Evolutionary conservation across 306 rosid species (phyloP).

Genomic region (Chamaecrista fasciculata): DNA sequence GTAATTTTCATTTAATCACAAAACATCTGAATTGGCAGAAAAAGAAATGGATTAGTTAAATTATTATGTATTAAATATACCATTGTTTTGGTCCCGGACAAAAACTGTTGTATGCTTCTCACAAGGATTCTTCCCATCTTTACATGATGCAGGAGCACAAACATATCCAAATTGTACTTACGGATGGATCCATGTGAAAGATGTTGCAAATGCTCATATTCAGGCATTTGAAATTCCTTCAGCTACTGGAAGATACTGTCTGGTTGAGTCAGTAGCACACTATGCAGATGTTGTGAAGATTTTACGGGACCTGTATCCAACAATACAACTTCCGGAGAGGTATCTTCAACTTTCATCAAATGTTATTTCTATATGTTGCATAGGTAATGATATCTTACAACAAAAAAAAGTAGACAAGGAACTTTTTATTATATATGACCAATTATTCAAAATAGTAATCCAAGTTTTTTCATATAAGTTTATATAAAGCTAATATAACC

Average conservation of each 20-base stretch:
- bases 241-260: conserved; percentile 67
- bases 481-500: too few species aligned
- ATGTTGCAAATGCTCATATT: conserved; percentile 72
- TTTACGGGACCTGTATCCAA: conserved; percentile 50
- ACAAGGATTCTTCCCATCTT: not conserved
- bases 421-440: too few species aligned
- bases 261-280: conserved; percentile 54
- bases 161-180: conserved; percentile 45
- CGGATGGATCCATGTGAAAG: conserved; percentile 72
- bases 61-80: not conserved
- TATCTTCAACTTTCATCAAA: conserved; percentile 37
- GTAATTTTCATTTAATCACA: conserved; percentile 40
- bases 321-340: conserved; percentile 54
- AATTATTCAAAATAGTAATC: too few species aligned
- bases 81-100: not conserved
- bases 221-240: conserved; percentile 65
- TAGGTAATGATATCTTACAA: too few species aligned
- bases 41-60: too few species aligned
- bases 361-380: too few species aligned
- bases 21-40: too few species aligned
- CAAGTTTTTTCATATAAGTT: too few species aligned
- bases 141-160: conserved; percentile 45
- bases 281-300: conserved; percentile 42
- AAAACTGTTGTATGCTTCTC: too few species aligned
- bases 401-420: too few species aligned